Base-by-base conservation (phyloP, 805 yeast species). In the Saccharomyces kudriavzevii region DNA sequence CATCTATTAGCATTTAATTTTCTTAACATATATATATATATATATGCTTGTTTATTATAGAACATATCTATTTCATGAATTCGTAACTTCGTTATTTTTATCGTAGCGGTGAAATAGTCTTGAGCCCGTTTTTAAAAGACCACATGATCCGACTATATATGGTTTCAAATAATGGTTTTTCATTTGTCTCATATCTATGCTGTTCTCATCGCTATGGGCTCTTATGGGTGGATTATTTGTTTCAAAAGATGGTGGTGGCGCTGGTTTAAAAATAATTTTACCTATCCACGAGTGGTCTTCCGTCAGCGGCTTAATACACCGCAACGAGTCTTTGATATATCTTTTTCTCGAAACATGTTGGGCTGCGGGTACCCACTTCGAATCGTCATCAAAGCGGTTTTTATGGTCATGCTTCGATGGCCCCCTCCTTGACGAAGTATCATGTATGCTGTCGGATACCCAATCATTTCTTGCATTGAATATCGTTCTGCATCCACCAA, bases 241-340 rank as follows among this genome's bases (percentile, higher is more conserved):
- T 22, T 57, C 60, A 47, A 51, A 62, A 1, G 47, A 47, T 4
- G 70, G 69, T 10, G 64, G 57, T 24, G 31, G 48, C 3, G 59
- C 43, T 14, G 66, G 62, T 5, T 73, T 73, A 29, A 76, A 73
- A 20, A 79, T 59, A 28, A 71, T 62, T 59, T 74, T 78, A 46
- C 81, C 79, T 24, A 76, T 66, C 86, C 87, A 82, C 8, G 73
- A 58, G 47, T 81, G 83, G 47, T 78, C 80, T 56, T 72, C 72
- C 1, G 77, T 70, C 51, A 82, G 69, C 2, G 84, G 78, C 57
- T 74, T 78, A 27, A 82, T 78, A 57, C 87, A 82, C 48, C 85
- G 74, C 35, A 82, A 63, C 20, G 83, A 76, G 61, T 81, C 81
- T 48, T 78, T 73, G 47, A 77, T 70, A 55, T 70, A 72, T 55